Evolutionary conservation across 768 basidiomycete genomes (phyloP), one percentile per base, ranked within the genome.

Genomic region (Clitopilus hobsonii): DNA sequence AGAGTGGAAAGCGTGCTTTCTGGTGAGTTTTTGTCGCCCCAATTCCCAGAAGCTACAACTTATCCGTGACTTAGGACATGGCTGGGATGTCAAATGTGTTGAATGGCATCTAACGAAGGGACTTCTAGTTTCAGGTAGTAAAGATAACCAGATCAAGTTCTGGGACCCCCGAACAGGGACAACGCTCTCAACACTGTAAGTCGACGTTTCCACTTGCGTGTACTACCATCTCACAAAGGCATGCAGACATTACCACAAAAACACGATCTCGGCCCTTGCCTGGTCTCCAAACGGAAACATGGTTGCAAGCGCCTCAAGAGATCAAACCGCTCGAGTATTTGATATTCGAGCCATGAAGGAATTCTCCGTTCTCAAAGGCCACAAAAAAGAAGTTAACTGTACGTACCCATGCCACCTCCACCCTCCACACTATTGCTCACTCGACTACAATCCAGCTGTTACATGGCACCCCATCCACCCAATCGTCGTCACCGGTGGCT

Each of bases 61-160:
- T n/a, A n/a, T n/a, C n/a, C n/a, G 22, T 49, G 27, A 26, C 45
- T 11, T 51, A 94, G 94, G 94, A n/a, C 96, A 98, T 63, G 94
- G 95, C 4, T 98, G 95, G 94, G 97, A 99, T 63, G 97, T 99
- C 20, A 91, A 95, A 66, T 97, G 94, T 57, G 94, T 98, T 0
- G 89, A 98, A 74, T 99, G 97, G 97, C 97, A 99, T 72, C 94
- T 94, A 4, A 92, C 89, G 0, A 98, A 98, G 71, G 96, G 96
- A 8, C 76, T 99, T 7, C 80, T 99, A 20, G 94, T 91, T 5
- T 94, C 92, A 2, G 97, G 97, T 23, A 93, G 91, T 62, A 98
- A 98, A 71, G 97, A 99, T 71, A 97, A 98, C 69, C 83, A 93
- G 62, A 93, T 98, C 71, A 98, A 98, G 65, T 99, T 99, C 72